Evolutionary conservation across 805 yeast genomes (phyloP).

Genomic region (Citeromyces matritensis): DNA sequence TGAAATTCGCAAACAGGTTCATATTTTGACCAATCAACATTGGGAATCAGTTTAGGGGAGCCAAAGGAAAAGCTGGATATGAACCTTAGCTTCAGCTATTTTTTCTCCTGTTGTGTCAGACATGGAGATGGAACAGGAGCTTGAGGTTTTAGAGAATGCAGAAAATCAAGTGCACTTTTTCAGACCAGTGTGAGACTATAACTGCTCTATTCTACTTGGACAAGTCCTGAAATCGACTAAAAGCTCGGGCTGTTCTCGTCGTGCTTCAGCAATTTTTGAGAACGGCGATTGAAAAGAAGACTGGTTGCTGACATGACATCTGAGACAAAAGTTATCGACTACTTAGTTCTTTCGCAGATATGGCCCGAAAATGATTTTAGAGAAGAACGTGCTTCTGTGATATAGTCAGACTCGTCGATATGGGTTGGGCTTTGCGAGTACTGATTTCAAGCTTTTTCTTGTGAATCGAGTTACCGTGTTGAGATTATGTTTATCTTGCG

Average conservation of each 20-base stretch:
- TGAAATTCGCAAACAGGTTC: too few species aligned
- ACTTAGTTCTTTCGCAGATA: conserved; percentile 15
- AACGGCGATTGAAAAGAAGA: conserved; percentile 61
- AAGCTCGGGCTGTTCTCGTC: conserved; percentile 74
- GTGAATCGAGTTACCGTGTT: too few species aligned
- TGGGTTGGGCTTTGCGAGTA: too few species aligned
- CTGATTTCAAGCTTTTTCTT: too few species aligned
- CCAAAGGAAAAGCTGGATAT: too few species aligned
- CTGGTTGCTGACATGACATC: conserved; percentile 22
- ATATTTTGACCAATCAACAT: too few species aligned
- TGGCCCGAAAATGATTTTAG: conserved; percentile 40
- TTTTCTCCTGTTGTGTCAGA: too few species aligned
- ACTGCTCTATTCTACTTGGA: conserved; percentile 48
- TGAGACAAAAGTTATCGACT: conserved; percentile 28
- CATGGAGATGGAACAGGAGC: conserved; percentile 2
- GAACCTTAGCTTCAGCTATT: too few species aligned
- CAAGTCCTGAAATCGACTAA: conserved; percentile 55
- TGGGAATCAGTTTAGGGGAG: too few species aligned
- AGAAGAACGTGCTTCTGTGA: conserved; percentile 17
- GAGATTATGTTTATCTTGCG: too few species aligned
- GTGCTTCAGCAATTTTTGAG: conserved; percentile 79
- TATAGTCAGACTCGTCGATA: too few species aligned
- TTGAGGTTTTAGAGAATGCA: conserved; percentile 1
- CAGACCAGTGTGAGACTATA: conserved; percentile 68
- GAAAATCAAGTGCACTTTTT: conserved; percentile 34